Percentiles rank a stretch among this genome's conserved stretches.
Evolutionary conservation across 352 stramenopile genomes (phyloP).

Genomic region (Pythium brassicae): DNA sequence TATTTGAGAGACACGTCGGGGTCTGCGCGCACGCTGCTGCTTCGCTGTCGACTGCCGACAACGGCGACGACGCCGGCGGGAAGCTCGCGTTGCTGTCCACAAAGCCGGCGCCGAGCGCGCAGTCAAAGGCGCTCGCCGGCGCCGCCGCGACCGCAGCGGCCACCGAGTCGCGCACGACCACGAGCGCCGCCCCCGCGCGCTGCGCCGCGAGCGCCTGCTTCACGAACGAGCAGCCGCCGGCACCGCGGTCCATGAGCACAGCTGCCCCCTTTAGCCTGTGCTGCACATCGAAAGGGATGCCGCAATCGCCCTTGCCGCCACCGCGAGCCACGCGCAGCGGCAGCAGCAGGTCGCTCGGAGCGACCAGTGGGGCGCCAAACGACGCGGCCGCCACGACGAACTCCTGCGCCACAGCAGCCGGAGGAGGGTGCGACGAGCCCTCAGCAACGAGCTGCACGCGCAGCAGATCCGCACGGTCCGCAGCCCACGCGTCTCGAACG

Average conservation of each 20-base stretch:
- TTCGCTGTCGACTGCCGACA: conserved; percentile 1
- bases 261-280: conserved; percentile 9
- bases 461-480: conserved; percentile 16
- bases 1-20: conserved; percentile 24
- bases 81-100: conserved; percentile 40
- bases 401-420: too few species aligned
- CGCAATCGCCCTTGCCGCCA: conserved; percentile 20
- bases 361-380: conserved; percentile 24
- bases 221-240: conserved; percentile 38
- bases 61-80: conserved; percentile 13
- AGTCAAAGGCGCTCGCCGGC: conserved; percentile 40
- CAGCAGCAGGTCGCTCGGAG: conserved; percentile 14
- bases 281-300: background rate
- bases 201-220: conserved; percentile 39
- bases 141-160: conserved; percentile 27
- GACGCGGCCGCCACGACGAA: conserved; percentile 23
- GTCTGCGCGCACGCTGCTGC: conserved; percentile 12
- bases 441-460: conserved; percentile 14
- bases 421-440: conserved; percentile 13
- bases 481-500: background rate
- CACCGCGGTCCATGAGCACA: conserved; percentile 43
- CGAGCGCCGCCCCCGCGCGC: conserved; percentile 23
- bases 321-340: conserved; percentile 16
- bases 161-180: conserved; percentile 51
- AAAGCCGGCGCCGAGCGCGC: conserved; percentile 26